phyloP scores from a whole-genome alignment of 2,329 filamentous ascomycete genomes.

The Graphilbum fragrans region DNA sequence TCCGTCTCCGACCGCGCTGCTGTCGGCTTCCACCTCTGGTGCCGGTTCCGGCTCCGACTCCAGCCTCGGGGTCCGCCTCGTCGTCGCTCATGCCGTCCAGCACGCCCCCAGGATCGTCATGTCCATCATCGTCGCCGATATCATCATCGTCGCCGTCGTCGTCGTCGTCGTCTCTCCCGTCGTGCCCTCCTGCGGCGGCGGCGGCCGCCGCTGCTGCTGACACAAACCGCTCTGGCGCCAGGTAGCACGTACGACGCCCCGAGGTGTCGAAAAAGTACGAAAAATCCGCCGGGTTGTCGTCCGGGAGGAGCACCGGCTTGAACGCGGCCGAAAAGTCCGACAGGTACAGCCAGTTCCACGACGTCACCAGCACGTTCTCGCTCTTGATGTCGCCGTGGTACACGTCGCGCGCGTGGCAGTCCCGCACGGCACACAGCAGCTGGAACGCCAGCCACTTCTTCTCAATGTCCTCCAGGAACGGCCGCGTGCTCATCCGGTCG shows the following conservation, averaged over 20 bases:
- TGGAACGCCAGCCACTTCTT: constrained; percentile 99
- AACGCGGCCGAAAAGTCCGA: constrained; percentile 95
- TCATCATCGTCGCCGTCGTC: constrained; percentile 41
- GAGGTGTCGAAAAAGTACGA: constrained; percentile 97
- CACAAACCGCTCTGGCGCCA: constrained; percentile 87
- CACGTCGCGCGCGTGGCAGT: constrained; percentile 79
- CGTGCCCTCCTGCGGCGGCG: neutral
- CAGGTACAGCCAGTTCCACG: constrained; percentile 98
- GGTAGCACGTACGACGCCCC: constrained; percentile 80
- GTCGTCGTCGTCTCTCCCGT: constrained; percentile 19
- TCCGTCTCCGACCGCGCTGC: neutral
- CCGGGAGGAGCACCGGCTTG: constrained; percentile 85
- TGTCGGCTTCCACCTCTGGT: no score
- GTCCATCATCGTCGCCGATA: neutral
- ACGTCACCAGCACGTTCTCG: constrained; percentile 91
- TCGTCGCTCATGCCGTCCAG: neutral
- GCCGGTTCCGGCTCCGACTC: neutral
- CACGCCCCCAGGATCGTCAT: neutral
- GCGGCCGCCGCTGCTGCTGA: constrained; percentile 47
- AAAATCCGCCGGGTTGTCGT: constrained; percentile 94
- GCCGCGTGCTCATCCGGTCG: constrained; percentile 89
- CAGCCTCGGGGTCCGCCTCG: neutral
- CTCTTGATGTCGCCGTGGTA: constrained; percentile 99
- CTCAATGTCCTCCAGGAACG: constrained; percentile 93
- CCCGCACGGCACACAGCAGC: constrained; percentile 78